Conservation (phyloP, 2,329 filamentous ascomycete genomes). For the Sporothrix protearum region DNA sequence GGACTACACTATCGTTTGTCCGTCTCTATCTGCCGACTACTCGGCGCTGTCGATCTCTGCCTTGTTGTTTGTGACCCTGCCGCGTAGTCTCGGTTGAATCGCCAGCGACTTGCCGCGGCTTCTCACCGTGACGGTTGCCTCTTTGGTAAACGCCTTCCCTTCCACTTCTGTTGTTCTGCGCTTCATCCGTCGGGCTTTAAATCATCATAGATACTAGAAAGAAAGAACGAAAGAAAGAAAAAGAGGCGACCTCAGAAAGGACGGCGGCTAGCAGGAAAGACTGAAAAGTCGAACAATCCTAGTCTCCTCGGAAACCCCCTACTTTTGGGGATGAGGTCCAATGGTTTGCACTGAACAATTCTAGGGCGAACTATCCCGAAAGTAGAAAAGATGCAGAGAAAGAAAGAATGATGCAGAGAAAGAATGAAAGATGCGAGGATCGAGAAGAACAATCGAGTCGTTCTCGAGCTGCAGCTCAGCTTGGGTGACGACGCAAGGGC, state of each 20-base stretch:
- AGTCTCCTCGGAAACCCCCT: background rate
- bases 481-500: too few species aligned
- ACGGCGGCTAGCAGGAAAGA: background rate
- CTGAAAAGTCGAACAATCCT: background rate
- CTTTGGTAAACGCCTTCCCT: background rate
- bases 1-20: background rate
- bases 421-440: too few species aligned
- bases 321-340: background rate
- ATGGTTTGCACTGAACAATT: too few species aligned
- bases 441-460: too few species aligned
- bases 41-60: background rate
- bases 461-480: too few species aligned
- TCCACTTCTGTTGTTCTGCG: background rate
- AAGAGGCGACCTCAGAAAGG: background rate
- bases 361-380: too few species aligned
- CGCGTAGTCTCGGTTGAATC: too few species aligned
- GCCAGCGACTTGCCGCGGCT: too few species aligned
- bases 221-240: too few species aligned
- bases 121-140: background rate
- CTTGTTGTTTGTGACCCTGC: background rate
- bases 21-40: background rate
- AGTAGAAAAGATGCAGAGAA: too few species aligned
- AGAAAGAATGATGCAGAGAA: too few species aligned
- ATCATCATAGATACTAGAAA: too few species aligned
- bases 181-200: background rate